Evolutionary conservation across 495 filamentous ascomycete genomes (phyloP), one percentile per base, ranked within the genome.

Genomic region (Daldinia loculata): DNA sequence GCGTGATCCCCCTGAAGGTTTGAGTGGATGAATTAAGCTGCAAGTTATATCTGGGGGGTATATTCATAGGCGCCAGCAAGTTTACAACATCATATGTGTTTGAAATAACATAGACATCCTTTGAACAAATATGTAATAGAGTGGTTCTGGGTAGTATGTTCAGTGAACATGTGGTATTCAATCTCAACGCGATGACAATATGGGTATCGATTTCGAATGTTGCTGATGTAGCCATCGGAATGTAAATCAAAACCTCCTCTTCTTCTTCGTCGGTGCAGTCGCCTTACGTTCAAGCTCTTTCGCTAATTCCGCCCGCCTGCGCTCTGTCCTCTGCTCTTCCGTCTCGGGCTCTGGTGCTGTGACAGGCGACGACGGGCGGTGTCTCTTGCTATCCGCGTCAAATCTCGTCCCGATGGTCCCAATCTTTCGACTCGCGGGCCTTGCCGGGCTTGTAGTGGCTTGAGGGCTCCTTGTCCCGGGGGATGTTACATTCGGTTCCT

Each of bases 251-350:
- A 84, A 93, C 60, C 85, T 90, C 57, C 90, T 83, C 75, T 91
- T 93, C 80, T 87, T 88, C 80, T 91, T 92, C 76, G 85, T 87
- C 12, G 84, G 84, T 7, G 84, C 86, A 22, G 88, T 86, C n/a
- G 83, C 85, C 70, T 89, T 89, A 69, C 76, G 84, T 66, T 89
- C 88, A n/a, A 92, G 78, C 56, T 91, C 86, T 56, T 83, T 83
- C 70, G 90, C 88, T 60, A 93, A 72, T 69, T 90, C 86, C 52
- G 84, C 84, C 24, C 91, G 83, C 69, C 87, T 92, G 60, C 86
- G 84, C 61, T 89, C 82, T 4, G 89, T 88, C 58, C 83, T 85
- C 71, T 92, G 87, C 56, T 85, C 66, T 6, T 75, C 75, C 11
- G 74, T 74, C 55, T 78, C 74, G 17, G 59, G 24, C 63, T 74